phyloP scores from a whole-genome alignment of 768 basidiomycete species.

The Pisolithus tinctorius region DNA sequence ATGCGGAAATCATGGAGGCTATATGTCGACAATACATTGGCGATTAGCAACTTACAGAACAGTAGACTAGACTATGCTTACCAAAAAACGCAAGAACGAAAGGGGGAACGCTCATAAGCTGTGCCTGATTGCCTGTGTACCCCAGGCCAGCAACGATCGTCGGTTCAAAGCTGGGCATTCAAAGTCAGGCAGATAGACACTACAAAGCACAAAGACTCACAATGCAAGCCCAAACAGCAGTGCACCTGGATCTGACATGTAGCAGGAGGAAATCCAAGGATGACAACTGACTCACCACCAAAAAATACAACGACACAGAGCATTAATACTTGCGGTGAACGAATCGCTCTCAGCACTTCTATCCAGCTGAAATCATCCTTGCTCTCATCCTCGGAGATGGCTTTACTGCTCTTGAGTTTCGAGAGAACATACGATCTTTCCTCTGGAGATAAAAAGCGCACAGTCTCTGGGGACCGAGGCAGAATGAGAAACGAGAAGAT shows the following conservation, averaged over 20 bases:
- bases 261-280: not conserved
- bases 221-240: conserved; percentile 13
- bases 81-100: conserved; percentile 45
- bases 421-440: conserved; percentile 43
- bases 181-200: conserved; percentile 31
- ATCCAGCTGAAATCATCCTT: conserved; percentile 48
- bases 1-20: conserved; percentile 37
- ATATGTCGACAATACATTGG: not conserved
- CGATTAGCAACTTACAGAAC: not conserved
- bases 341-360: conserved; percentile 44
- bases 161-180: conserved; percentile 53
- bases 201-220: conserved; percentile 11
- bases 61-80: conserved; percentile 19
- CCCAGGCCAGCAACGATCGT: conserved; percentile 63
- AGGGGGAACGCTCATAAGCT: conserved; percentile 58
- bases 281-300: conserved; percentile 33
- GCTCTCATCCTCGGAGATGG: conserved; percentile 35
- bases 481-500: conserved; percentile 42
- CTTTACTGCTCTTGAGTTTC: conserved; percentile 14
- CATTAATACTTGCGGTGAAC: conserved; percentile 49
- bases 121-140: conserved; percentile 45
- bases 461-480: conserved; percentile 36
- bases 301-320: conserved; percentile 47
- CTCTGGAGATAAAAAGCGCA: conserved; percentile 43
- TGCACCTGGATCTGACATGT: conserved; percentile 10